Percentiles rank a stretch among this genome's conserved stretches.
Conservation (phyloP, 192 early-diverging fungal genomes). For the Gonapodya prolifera region DNA sequence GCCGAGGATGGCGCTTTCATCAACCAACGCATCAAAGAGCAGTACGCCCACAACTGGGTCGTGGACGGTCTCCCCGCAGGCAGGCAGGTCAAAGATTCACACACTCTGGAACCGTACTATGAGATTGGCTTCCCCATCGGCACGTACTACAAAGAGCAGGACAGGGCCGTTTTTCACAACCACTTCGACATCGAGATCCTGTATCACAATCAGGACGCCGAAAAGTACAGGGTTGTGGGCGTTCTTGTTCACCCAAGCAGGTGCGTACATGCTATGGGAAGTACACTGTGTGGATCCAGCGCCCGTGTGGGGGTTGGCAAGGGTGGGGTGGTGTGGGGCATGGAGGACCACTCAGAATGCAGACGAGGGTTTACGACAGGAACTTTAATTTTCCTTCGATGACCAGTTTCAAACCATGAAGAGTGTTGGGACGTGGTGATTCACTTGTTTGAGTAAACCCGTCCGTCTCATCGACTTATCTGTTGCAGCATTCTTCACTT, state of each 20-base stretch:
- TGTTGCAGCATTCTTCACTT: not conserved
- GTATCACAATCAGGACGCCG: slow-evolving; percentile 53
- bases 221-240: slow-evolving; percentile 72
- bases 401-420: not conserved
- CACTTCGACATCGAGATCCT: slow-evolving; percentile 78
- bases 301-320: too few relatives aligned
- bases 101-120: slow-evolving; percentile 41
- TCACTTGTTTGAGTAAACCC: not conserved
- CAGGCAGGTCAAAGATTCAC: slow-evolving; percentile 34
- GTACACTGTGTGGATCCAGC: too few relatives aligned
- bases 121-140: slow-evolving; percentile 77
- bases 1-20: slow-evolving; percentile 73
- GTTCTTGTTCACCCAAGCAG: slow-evolving; percentile 54
- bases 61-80: slow-evolving; percentile 89
- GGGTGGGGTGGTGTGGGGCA: too few relatives aligned
- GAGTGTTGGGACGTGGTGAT: slow-evolving; percentile 10
- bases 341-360: too few relatives aligned
- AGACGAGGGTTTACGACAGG: too few relatives aligned
- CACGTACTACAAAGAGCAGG: slow-evolving; percentile 4
- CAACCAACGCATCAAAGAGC: slow-evolving; percentile 64
- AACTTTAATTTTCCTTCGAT: not conserved
- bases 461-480: slow-evolving; percentile 8
- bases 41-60: slow-evolving; percentile 69
- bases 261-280: too few relatives aligned
- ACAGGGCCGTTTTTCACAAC: slow-evolving; percentile 54